Conservation (phyloP, 176 grass and related monocot species). For the Microstegium vimineum region DNA sequence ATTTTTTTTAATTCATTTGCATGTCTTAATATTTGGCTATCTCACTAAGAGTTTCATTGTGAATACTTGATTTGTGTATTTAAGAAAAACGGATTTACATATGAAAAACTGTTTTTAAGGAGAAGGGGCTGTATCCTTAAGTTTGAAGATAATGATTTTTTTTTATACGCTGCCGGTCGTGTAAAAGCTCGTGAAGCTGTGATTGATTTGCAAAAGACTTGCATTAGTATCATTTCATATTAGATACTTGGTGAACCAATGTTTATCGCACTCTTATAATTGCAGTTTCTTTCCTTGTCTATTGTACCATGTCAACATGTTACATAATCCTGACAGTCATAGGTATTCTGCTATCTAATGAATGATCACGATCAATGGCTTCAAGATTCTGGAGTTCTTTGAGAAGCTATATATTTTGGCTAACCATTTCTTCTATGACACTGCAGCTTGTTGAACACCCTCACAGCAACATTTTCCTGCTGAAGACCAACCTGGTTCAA, state of each 20-base stretch:
- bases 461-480: conserved; percentile 61
- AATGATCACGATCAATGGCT: neutral
- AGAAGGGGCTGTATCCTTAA: neutral
- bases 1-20: neutral
- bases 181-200: neutral
- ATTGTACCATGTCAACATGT: neutral
- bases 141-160: conserved; percentile 10
- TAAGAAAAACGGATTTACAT: neutral
- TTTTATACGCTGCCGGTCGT: neutral
- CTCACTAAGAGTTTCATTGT: neutral
- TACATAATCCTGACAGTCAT: neutral
- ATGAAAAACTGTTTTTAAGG: neutral
- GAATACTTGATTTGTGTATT: neutral
- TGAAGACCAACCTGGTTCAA: conserved; percentile 75
- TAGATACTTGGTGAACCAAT: neutral
- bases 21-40: conserved; percentile 6
- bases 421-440: conserved; percentile 28
- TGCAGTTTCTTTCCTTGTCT: neutral
- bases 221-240: neutral
- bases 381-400: neutral
- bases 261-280: neutral
- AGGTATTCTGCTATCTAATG: neutral
- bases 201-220: conserved; percentile 15
- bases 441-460: conserved; percentile 77
- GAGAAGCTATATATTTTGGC: conserved; percentile 18